Percentiles rank a stretch among this genome's conserved stretches.
These are phyloP conservation scores for Aureobasidium leucospermi DNA, from an alignment of 2,329 filamentous ascomycete species.

Conservation along the genomic window DNA sequence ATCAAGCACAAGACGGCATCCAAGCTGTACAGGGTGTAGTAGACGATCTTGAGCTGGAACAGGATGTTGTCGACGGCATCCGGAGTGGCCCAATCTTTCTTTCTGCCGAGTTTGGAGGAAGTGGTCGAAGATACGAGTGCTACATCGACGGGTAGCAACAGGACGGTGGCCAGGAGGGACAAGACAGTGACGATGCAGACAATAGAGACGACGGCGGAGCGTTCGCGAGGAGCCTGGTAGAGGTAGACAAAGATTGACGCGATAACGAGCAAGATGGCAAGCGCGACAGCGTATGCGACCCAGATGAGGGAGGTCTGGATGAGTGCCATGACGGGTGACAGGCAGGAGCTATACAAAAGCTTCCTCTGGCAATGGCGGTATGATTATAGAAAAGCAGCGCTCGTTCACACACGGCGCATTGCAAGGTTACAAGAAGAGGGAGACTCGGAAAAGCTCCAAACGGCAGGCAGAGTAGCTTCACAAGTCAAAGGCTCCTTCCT, in stretches of 20 bases:
- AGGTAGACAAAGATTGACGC: slow-evolving; percentile 81
- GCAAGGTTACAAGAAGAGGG: background rate
- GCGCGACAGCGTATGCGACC: slow-evolving; percentile 81
- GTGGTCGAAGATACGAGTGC: slow-evolving; percentile 88
- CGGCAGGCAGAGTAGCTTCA: background rate
- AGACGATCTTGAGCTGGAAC: slow-evolving; percentile 75
- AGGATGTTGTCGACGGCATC: slow-evolving; percentile 71
- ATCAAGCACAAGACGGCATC: slow-evolving; percentile 85
- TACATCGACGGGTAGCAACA: slow-evolving; percentile 90
- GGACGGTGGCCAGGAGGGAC: slow-evolving; percentile 79
- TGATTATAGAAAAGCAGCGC: background rate
- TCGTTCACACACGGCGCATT: background rate
- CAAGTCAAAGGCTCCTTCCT: slow-evolving; percentile 7
- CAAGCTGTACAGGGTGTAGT: slow-evolving; percentile 86
- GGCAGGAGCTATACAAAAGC: background rate
- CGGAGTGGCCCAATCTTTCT: slow-evolving; percentile 92
- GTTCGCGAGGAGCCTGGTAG: slow-evolving; percentile 83
- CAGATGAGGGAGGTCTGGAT: slow-evolving; percentile 89
- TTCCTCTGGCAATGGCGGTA: background rate
- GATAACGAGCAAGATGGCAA: slow-evolving; percentile 67
- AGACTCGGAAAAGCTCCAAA: background rate
- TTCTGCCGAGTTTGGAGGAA: slow-evolving; percentile 64
- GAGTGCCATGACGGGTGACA: slow-evolving; percentile 48
- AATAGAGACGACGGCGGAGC: slow-evolving; percentile 71
- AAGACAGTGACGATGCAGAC: slow-evolving; percentile 85